phyloP scores from a whole-genome alignment of 139 green algal genomes.

The Picochlorum costavermella region DNA sequence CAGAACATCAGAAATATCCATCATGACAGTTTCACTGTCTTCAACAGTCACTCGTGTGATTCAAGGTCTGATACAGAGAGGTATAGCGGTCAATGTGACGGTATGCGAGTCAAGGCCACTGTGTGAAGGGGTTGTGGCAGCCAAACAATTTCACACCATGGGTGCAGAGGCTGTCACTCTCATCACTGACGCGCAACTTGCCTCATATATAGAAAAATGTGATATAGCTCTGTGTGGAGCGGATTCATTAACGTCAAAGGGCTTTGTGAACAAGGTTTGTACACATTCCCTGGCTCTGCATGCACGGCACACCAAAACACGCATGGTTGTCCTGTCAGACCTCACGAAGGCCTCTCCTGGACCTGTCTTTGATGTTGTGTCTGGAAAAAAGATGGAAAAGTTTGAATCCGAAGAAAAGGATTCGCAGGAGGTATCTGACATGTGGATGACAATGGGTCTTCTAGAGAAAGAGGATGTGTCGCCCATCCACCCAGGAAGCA shows the following conservation, averaged over 20 bases:
- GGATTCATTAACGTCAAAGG: not conserved
- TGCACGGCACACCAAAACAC: not conserved
- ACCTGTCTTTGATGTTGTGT: not conserved
- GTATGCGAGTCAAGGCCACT: not conserved
- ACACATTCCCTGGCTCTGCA: not conserved
- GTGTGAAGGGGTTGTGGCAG: not conserved
- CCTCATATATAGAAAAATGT: not conserved
- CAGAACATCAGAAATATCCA: not conserved
- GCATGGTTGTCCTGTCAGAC: not conserved
- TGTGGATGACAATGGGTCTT: not conserved
- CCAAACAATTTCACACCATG: not conserved
- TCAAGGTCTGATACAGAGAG: not conserved
- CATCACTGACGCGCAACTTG: not conserved
- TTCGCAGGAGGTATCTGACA: not conserved
- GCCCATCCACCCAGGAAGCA: not conserved
- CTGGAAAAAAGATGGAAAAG: not conserved
- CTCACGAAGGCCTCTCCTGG: not conserved
- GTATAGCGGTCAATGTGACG: not conserved
- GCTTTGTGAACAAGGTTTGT: slow-evolving; percentile 3
- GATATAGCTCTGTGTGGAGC: not conserved
- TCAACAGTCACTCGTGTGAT: not conserved
- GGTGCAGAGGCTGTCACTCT: not conserved
- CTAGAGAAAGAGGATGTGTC: not conserved
- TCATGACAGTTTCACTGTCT: slow-evolving; percentile 11
- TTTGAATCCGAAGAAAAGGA: not conserved